Conservation (phyloP, 306 rosid genomes). For the Cucurbita ficifolia region DNA sequence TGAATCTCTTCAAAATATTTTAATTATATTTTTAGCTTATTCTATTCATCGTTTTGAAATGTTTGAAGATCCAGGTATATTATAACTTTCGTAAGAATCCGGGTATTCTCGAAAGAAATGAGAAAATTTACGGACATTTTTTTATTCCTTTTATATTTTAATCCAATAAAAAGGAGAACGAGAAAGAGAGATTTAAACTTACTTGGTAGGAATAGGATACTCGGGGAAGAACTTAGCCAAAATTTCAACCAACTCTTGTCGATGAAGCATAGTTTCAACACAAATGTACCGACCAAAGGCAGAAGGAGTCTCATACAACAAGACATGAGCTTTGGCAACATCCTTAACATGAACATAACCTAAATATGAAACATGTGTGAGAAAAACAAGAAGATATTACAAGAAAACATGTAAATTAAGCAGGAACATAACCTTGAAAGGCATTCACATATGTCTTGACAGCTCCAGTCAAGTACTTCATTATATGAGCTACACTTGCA, state of each 20-base stretch:
- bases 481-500: conserved; percentile 61
- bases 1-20: background rate
- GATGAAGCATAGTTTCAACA: conserved; percentile 56
- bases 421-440: conserved; percentile 35
- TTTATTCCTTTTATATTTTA: too few species aligned
- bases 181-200: conserved; percentile 1
- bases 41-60: too few species aligned
- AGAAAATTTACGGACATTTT: too few species aligned
- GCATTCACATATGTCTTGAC: conserved; percentile 72
- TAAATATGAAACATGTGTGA: background rate
- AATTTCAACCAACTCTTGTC: conserved; percentile 64
- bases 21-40: background rate
- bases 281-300: conserved; percentile 71
- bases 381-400: too few species aligned
- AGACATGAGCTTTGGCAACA: conserved; percentile 64
- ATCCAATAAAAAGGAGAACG: too few species aligned
- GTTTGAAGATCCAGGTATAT: too few species aligned
- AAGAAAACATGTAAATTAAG: too few species aligned
- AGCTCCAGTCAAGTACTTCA: conserved; percentile 67
- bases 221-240: conserved; percentile 63
- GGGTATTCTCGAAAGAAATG: too few species aligned
- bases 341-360: conserved; percentile 65
- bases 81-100: too few species aligned
- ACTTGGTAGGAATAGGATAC: conserved; percentile 74
- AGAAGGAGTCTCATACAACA: conserved; percentile 48